These are phyloP conservation scores for Fusarium nelsonii DNA, from an alignment of 2,329 filamentous ascomycete species.

Conservation along the genomic window DNA sequence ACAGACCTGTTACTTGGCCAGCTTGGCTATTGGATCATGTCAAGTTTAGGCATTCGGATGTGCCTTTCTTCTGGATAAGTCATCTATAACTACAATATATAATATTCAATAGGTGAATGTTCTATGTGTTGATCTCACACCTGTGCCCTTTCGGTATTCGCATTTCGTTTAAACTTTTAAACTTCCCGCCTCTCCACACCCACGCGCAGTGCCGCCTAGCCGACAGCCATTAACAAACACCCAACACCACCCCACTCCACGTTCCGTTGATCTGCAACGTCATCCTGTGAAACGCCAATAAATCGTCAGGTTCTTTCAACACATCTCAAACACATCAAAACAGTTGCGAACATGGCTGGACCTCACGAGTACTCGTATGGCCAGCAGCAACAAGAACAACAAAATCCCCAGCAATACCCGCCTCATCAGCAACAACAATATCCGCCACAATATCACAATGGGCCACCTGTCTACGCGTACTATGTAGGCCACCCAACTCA, in stretches of 20 bases:
- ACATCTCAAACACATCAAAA: neutral
- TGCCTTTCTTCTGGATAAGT: neutral
- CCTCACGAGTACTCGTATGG: slow-evolving; percentile 26
- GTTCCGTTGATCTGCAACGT: neutral
- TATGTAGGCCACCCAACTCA: slow-evolving; percentile 18
- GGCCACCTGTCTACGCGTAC: slow-evolving; percentile 28
- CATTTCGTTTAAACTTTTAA: slow-evolving; percentile 29
- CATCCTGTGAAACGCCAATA: neutral
- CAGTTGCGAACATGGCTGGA: slow-evolving; percentile 21
- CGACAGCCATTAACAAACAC: neutral
- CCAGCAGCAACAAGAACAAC: slow-evolving; percentile 8
- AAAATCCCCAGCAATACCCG: neutral
- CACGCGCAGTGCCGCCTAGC: neutral
- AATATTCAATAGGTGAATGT: no score
- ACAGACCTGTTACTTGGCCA: neutral
- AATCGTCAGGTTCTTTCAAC: neutral
- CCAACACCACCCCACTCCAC: slow-evolving; percentile 3
- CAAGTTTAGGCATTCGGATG: neutral
- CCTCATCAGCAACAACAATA: slow-evolving; percentile 11
- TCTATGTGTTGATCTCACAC: neutral
- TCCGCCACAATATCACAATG: slow-evolving; percentile 10
- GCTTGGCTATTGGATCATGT: neutral
- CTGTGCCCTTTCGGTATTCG: slow-evolving; percentile 12
- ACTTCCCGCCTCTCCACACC: neutral
- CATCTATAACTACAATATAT: neutral